Percentiles rank a stretch among this genome's conserved stretches.
Evolutionary conservation across 2,329 filamentous ascomycete genomes (phyloP).

Genomic region (Cryphonectria nitschkei): DNA sequence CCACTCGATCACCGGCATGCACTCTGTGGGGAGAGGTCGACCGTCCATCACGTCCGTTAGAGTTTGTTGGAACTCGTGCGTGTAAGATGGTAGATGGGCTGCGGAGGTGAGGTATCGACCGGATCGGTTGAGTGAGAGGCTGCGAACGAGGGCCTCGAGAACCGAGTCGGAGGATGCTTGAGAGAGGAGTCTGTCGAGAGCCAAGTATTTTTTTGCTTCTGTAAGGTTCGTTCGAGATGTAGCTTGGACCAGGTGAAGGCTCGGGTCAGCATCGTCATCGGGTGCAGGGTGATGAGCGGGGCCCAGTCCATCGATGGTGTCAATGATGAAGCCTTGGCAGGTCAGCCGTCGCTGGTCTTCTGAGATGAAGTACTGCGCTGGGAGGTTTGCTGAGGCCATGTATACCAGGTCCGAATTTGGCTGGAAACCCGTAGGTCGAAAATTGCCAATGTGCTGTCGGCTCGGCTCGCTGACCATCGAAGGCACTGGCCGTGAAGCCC

Average conservation of each 20-base stretch:
- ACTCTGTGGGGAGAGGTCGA: neutral
- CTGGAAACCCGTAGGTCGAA: neutral
- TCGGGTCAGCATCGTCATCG: neutral
- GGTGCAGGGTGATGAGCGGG: neutral
- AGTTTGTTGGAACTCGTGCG: neutral
- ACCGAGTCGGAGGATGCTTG: neutral
- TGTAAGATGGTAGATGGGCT: neutral
- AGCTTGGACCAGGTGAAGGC: conserved; percentile 1
- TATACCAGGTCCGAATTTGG: neutral
- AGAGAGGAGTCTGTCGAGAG: neutral
- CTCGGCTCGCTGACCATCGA: conserved; percentile 30
- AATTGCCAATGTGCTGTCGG: conserved; percentile 17
- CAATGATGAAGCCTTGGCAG: conserved; percentile 5
- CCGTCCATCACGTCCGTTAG: neutral
- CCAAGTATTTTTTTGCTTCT: neutral
- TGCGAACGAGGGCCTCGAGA: conserved; percentile 4
- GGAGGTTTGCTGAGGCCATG: neutral
- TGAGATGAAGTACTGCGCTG: neutral
- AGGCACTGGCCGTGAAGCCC: conserved; percentile 17
- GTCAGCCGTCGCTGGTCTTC: conserved; percentile 3
- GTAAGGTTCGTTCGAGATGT: neutral
- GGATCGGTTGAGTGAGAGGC: conserved; percentile 5
- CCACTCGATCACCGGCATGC: neutral
- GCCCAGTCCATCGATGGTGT: conserved; percentile 1
- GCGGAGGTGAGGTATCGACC: conserved; percentile 9